Conservation (phyloP, 805 yeast species). For the Kluyveromyces lactis region DNA sequence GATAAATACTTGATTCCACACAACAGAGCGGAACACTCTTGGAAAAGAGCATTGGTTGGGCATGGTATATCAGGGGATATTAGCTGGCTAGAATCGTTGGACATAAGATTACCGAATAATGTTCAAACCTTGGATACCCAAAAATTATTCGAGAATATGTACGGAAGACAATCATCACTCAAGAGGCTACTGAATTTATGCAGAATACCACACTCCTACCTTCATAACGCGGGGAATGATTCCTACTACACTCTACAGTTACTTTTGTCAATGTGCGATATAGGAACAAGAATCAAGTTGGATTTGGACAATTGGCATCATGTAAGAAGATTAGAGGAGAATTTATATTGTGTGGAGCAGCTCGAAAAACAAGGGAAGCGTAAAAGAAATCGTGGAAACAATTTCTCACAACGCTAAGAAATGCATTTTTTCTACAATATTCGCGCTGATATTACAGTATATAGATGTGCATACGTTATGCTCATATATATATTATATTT, state of each 20-base stretch:
- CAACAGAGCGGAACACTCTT: conserved; percentile 18
- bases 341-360: conserved; percentile 1
- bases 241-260: conserved; percentile 52
- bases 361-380: background rate
- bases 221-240: conserved; percentile 70
- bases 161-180: conserved; percentile 7
- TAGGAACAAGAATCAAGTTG: conserved; percentile 18
- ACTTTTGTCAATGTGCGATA: conserved; percentile 43
- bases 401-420: too few species aligned
- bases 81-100: conserved; percentile 38
- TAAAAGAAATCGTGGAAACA: background rate
- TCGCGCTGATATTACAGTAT: too few species aligned
- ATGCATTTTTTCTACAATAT: too few species aligned
- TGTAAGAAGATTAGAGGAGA: background rate
- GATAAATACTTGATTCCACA: conserved; percentile 34
- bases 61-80: conserved; percentile 52
- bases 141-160: conserved; percentile 1
- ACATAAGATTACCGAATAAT: conserved; percentile 37
- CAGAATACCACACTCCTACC: conserved; percentile 45
- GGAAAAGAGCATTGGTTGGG: conserved; percentile 43
- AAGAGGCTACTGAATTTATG: conserved; percentile 32
- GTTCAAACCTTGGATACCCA: conserved; percentile 9
- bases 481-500: too few species aligned
- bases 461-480: too few species aligned
- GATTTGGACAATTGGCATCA: conserved; percentile 18